These are phyloP conservation scores for Chiua sp. DNA, from an alignment of 1,284 basidiomycete species.

Conservation along the genomic window DNA sequence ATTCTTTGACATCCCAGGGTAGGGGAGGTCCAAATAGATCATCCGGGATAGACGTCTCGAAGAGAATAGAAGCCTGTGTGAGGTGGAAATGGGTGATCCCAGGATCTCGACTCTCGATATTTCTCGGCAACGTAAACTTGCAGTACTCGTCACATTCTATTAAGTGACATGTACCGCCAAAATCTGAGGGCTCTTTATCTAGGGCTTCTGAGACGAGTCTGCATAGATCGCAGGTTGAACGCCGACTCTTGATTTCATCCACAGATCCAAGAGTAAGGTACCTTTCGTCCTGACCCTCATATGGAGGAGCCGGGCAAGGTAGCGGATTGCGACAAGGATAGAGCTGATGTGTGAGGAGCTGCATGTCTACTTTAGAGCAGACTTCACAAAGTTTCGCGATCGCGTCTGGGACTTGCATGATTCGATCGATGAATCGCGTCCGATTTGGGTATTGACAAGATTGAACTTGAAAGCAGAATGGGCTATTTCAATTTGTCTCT, in stretches of 20 bases:
- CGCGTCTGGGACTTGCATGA: too few relatives aligned
- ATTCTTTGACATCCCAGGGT: conserved; percentile 13
- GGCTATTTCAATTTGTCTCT: too few relatives aligned
- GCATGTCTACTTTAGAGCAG: conserved; percentile 15
- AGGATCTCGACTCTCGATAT: conserved; percentile 11
- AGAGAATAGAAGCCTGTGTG: conserved; percentile 10
- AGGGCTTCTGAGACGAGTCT: conserved; percentile 17
- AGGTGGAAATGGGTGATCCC: conserved; percentile 27
- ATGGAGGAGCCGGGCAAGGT: conserved; percentile 9
- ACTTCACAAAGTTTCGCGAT: background rate
- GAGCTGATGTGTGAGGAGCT: conserved; percentile 1
- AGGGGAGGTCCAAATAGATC: conserved; percentile 6
- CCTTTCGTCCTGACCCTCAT: background rate
- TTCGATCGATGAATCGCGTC: background rate
- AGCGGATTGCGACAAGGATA: conserved; percentile 9
- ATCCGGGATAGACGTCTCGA: background rate
- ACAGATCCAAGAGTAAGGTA: conserved; percentile 17
- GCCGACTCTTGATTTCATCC: conserved; percentile 18
- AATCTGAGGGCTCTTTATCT: conserved; percentile 17
- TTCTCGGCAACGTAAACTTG: conserved; percentile 5
- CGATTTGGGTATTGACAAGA: conserved; percentile 16
- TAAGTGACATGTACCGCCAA: conserved; percentile 12
- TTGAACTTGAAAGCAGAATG: too few relatives aligned
- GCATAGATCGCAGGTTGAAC: conserved; percentile 18
- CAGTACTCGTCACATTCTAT: conserved; percentile 5